Evolutionary conservation across 1,284 basidiomycete genomes (phyloP).

Genomic region (Tylopilus sp.): DNA sequence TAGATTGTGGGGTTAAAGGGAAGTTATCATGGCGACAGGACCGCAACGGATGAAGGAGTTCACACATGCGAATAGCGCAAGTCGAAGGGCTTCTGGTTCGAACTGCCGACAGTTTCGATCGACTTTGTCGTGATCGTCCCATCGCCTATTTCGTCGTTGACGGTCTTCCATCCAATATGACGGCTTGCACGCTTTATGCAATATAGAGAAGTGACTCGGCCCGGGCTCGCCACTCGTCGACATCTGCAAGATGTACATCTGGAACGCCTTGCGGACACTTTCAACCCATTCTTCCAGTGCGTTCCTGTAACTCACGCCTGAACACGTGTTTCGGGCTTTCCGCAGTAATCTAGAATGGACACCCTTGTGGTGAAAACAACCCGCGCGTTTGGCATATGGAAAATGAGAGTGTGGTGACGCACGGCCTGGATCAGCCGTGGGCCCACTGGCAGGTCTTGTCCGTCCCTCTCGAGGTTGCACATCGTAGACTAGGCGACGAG

Average conservation of each 20-base stretch:
- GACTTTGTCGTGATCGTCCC: conserved; percentile 58
- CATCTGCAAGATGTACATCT: conserved; percentile 63
- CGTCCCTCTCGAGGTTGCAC: conserved; percentile 53
- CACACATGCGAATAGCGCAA: conserved; percentile 97
- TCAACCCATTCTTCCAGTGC: conserved; percentile 94
- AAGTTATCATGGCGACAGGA: conserved; percentile 97
- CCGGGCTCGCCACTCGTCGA: conserved; percentile 56
- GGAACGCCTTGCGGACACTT: conserved; percentile 49
- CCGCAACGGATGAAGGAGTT: conserved; percentile 83
- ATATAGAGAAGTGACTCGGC: conserved; percentile 60
- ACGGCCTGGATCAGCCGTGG: conserved; percentile 36
- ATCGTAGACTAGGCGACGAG: conserved; percentile 73
- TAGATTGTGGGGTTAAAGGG: conserved; percentile 87
- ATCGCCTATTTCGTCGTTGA: conserved; percentile 41
- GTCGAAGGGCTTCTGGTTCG: conserved; percentile 90
- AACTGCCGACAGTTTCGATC: conserved; percentile 75
- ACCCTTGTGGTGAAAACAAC: conserved; percentile 87
- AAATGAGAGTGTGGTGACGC: conserved; percentile 31
- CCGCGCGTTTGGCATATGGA: conserved; percentile 39
- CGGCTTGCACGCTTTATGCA: conserved; percentile 66
- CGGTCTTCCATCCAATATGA: conserved; percentile 26
- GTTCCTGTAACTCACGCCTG: conserved; percentile 78
- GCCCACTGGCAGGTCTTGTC: conserved; percentile 67
- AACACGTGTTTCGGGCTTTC: conserved; percentile 80
- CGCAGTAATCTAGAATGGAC: conserved; percentile 69